Conservation (phyloP, 768 basidiomycete genomes). For the Ramaria sp. region DNA sequence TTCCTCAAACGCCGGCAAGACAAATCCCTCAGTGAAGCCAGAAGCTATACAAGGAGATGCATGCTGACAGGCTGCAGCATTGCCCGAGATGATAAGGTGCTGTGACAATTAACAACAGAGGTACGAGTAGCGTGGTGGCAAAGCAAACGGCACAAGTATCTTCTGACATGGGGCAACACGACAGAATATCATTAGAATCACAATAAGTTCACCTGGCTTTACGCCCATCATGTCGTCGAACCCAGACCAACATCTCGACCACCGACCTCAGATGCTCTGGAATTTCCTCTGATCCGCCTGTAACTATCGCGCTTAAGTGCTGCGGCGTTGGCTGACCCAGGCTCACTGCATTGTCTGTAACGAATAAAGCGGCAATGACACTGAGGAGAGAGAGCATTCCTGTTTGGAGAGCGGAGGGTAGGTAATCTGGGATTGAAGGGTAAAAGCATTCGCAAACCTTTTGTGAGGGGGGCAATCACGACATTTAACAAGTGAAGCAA, state of each 20-base stretch:
- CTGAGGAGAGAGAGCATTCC: background rate
- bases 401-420: constrained; percentile 2
- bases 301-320: background rate
- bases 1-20: too few relatives aligned
- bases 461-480: background rate
- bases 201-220: too few relatives aligned
- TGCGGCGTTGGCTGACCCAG: background rate
- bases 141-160: too few relatives aligned
- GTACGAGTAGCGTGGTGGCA: too few relatives aligned
- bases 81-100: too few relatives aligned
- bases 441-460: background rate
- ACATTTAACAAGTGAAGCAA: too few relatives aligned
- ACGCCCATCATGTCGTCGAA: background rate
- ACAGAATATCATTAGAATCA: background rate
- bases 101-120: too few relatives aligned
- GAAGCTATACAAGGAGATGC: too few relatives aligned
- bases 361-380: background rate
- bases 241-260: background rate
- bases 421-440: constrained; percentile 3
- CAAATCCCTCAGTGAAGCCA: too few relatives aligned
- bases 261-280: background rate
- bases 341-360: background rate
- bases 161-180: background rate
- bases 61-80: too few relatives aligned
- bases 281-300: background rate